Conservation (phyloP, 2,329 filamentous ascomycete species). For the Beauveria sp. region DNA sequence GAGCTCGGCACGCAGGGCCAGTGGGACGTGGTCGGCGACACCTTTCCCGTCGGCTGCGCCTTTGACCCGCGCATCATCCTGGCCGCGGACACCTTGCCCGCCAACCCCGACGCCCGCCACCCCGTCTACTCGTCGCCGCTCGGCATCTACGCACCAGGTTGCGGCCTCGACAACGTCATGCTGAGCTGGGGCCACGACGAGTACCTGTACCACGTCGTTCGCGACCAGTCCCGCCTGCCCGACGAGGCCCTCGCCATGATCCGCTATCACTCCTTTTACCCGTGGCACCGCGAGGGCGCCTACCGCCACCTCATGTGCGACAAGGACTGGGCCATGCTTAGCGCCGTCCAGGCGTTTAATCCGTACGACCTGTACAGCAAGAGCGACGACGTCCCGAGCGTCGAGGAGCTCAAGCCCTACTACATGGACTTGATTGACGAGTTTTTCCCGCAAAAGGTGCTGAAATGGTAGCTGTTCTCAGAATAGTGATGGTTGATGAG, state of each 20-base stretch:
- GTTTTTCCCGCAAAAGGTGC: constrained; percentile 32
- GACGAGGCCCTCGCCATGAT: constrained; percentile 86
- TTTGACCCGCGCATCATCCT: constrained; percentile 76
- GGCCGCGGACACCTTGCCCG: constrained; percentile 59
- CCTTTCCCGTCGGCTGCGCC: constrained; percentile 69
- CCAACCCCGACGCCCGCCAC: constrained; percentile 67
- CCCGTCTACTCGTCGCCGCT: constrained; percentile 66
- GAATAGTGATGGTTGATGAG: not conserved
- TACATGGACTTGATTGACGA: constrained; percentile 36
- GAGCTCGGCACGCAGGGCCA: constrained; percentile 61
- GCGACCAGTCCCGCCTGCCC: constrained; percentile 72
- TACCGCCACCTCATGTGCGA: constrained; percentile 79
- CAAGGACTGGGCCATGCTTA: constrained; percentile 71
- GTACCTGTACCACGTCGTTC: constrained; percentile 80
- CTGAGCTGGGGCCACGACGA: constrained; percentile 87
- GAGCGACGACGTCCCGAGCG: constrained; percentile 70
- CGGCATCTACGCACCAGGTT: constrained; percentile 73
- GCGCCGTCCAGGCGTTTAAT: constrained; percentile 79
- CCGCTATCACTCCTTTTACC: constrained; percentile 86
- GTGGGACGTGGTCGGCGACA: constrained; percentile 90
- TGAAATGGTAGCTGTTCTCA: constrained; percentile 28
- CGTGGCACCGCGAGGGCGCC: constrained; percentile 77
- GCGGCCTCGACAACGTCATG: constrained; percentile 82
- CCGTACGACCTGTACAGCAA: constrained; percentile 91
- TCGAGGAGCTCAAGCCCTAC: constrained; percentile 63